Evolutionary conservation across 2,329 filamentous ascomycete species (phyloP), one percentile per base, ranked within the genome.

Genomic region (Verruconis gallopava): DNA sequence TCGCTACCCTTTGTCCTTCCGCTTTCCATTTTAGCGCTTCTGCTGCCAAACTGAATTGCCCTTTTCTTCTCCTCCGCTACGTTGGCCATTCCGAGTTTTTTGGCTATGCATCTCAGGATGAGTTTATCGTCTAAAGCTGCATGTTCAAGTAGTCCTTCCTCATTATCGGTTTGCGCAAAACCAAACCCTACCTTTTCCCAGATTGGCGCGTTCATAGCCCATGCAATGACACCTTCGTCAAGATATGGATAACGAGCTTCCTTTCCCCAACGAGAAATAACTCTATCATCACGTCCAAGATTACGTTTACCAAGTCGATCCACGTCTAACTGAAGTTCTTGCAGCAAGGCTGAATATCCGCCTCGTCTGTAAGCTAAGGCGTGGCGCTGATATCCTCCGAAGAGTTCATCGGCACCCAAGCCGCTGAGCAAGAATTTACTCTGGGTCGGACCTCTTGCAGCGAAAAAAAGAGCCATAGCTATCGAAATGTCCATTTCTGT

Each of bases 401-500:
- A 96, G 1, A 98, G 73, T 62, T 98, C 91, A 55, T 98, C 91
- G 2, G 93, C 93, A 2, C 93, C 91, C 1, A 98, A 73, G 0
- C 91, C 93, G 0, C 91, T 96, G 1, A 98, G 68, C 1, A 98
- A 72, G 0, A 95, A 85, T 21, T 85, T 77, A 1, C 88, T 84
- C 1, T 77, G 66, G 0, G 84, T 86, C 6, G 64, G 69, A 1
- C 86, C 89, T 30, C 85, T 74, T 0, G 89, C 79, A 4, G 91
- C 86, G 64, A 98, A 98, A 59, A 95, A 96, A n/a, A 98, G 68
- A 0, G 91, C 91, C 51, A 75, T 81, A 0, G 84, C 82, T 51
- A 98, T 98, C 3, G 91, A 98, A 1, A 98, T 69, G 53, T 98
- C 91, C 91, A 98, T 98, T 61, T 98, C 91, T 0, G 91, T 98